Base-by-base conservation (phyloP, 306 rosid genomes). In the Cucumis cinereus region DNA sequence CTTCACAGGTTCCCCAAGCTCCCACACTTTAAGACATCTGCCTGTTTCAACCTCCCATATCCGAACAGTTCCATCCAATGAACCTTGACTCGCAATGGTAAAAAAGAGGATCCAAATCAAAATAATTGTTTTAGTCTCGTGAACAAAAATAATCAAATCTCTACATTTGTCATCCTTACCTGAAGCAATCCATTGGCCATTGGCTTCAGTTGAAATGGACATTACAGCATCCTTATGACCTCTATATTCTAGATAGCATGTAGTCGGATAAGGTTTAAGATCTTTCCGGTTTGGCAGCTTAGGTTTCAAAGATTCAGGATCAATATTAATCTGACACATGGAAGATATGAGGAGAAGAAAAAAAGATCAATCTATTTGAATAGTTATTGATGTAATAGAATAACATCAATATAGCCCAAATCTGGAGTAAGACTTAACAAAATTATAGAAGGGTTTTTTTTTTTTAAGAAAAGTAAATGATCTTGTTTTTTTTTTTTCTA, bases 111-210 rank as follows among this genome's bases (percentile, higher is more conserved):
- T 56, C 22, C 23, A 72, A 6, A 50, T 58, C n/a, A 35, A 40
- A 60, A 58, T 45, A 64, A 26, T 7, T 20, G 41, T 41, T 64
- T 67, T 20, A 58, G 40, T 20, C 9, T 73, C 70, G 8, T 15
- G 50, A 50, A 53, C 26, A 70, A 54, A 82, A 79, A 47, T 58
- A 75, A 77, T 80, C 40, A 68, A 76, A 41, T 6, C 35, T 55
- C 58, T 23, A 70, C 43, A 38, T 81, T 47, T 67, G 58, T 23
- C 76, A 71, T 73, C 56, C 85, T 79, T 75, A 92, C 99, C 99
- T 79, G 99, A 94, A 78, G 97, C 99, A 89, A 94, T 83, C 99
- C 97, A 90, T 82, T 94, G 96, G 59, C 99, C 97, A 7, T 94
- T 89, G 75, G 94, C 78, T 73, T 90, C 95, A 24, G 86, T 77